Conservation (phyloP, 768 basidiomycete genomes). For the Trametes maxima region DNA sequence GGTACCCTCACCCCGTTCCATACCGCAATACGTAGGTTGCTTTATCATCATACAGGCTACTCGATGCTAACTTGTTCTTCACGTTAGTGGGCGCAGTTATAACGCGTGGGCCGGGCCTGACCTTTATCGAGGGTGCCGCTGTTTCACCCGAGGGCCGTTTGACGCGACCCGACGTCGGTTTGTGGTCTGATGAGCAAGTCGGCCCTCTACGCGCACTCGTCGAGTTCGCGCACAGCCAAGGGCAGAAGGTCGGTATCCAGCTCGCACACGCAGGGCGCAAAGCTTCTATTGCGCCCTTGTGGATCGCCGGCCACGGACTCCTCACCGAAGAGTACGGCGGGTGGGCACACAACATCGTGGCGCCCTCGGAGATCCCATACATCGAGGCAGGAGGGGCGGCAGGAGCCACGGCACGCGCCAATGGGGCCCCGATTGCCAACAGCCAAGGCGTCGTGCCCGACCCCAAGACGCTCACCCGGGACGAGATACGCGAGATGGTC, state of each 20-base stretch:
- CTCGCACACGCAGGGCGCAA: slow-evolving; percentile 77
- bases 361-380: slow-evolving; percentile 52
- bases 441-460: not conserved
- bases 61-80: not conserved
- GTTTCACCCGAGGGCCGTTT: slow-evolving; percentile 59
- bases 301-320: slow-evolving; percentile 51
- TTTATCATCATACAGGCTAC: too few relatives aligned
- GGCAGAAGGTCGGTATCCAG: slow-evolving; percentile 70
- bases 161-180: slow-evolving; percentile 56
- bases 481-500: slow-evolving; percentile 32
- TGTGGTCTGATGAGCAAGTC: slow-evolving; percentile 64
- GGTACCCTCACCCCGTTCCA: slow-evolving; percentile 57
- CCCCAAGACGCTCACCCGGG: slow-evolving; percentile 28
- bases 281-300: slow-evolving; percentile 60
- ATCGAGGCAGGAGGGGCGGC: slow-evolving; percentile 21
- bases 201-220: slow-evolving; percentile 50
- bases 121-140: slow-evolving; percentile 66
- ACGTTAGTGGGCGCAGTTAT: slow-evolving; percentile 51
- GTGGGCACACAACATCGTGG: slow-evolving; percentile 38
- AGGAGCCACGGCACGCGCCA: slow-evolving; percentile 20
- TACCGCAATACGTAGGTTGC: slow-evolving; percentile 42
- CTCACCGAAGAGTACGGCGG: slow-evolving; percentile 45
- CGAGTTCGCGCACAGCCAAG: slow-evolving; percentile 69
- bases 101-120: slow-evolving; percentile 53
- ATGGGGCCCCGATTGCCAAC: not conserved